A percentile compares a stretch with the other conserved stretches of the same genome.
Conservation (phyloP, 306 rosid genomes). For the Argentina anserina region DNA sequence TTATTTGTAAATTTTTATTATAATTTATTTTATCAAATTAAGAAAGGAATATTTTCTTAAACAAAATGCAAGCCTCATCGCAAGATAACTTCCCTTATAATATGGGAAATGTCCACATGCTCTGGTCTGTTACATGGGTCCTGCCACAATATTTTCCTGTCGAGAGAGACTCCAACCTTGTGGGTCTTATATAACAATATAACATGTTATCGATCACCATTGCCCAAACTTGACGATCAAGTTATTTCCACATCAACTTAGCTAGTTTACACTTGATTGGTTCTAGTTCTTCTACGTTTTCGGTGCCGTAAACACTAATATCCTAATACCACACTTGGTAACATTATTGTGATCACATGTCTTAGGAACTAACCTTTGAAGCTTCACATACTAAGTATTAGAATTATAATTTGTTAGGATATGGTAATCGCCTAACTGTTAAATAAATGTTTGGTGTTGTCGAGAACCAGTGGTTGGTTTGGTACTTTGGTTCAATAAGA, state of each 20-base stretch:
- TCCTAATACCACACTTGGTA: not conserved
- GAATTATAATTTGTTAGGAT: not conserved
- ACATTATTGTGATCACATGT: not conserved
- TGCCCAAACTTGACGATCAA: not conserved
- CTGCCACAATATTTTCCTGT: not conserved
- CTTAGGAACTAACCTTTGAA: not conserved
- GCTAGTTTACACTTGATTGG: not conserved
- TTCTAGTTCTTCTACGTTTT: not conserved
- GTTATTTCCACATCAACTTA: not conserved
- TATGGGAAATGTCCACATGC: not conserved
- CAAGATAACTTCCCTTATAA: not conserved
- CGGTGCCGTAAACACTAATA: not conserved
- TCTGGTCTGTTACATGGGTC: not conserved
- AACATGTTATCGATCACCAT: no score
- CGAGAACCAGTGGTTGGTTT: not conserved
- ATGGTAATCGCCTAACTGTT: not conserved
- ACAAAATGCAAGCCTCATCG: no score
- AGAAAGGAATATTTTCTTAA: no score
- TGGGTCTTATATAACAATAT: not conserved
- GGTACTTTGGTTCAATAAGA: not conserved
- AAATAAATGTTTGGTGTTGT: no score
- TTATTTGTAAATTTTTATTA: no score
- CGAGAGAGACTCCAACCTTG: not conserved
- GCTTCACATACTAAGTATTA: no score
- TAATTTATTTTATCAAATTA: no score